Base-by-base conservation (phyloP, 768 basidiomycete species). In the Boletus edulis region DNA sequence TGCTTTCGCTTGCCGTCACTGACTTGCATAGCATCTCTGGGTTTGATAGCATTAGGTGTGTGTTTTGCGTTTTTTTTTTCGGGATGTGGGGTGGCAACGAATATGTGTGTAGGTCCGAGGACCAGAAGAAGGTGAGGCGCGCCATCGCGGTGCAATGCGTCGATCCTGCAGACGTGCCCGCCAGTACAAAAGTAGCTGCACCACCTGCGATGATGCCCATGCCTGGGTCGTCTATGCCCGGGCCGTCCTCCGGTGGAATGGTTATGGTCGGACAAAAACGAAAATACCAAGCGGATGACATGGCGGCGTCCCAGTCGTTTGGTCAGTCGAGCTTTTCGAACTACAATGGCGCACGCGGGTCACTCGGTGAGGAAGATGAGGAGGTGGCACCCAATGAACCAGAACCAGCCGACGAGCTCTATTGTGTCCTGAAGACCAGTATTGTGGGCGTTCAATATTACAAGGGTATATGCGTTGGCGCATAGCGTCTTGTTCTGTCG, bases 401-500 rank as follows among this genome's bases (percentile, higher is more conserved):
- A 40, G 85, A 87, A 37, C 55, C 58, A 7, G 66, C 56, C 17
- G 90, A 93, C 55, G 91, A 94, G 68, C 67, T 91, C 20, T 91
- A 87, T 64, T 80, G 83, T 41, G 75, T 72, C 14, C 48, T 85
- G 63, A 67, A 68, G 4, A 80, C 86, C 0, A 84, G 80, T 45
- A 81, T 92, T 11, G 93, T 94, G 0, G 93, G 93, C 0, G 75
- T 94, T 14, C 90, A 91, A 65, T 92, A 94, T 63, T 94, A 94
- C 64, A 75, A 75, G 65, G 87, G 87, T 82, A 34, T 1, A 69
- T 59, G 11, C 4, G 18, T 42, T 32, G 17, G 34, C 2, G 46
- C 49, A 31, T 57, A 10, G 4, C 32, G 12, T 48, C 49, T 32
- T 5, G 35, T 20, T 37, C 9, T 35, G 13, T n/a, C 27, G n/a